phyloP scores from a whole-genome alignment of 192 early-diverging fungal genomes.

The Chytriomyces sp. region DNA sequence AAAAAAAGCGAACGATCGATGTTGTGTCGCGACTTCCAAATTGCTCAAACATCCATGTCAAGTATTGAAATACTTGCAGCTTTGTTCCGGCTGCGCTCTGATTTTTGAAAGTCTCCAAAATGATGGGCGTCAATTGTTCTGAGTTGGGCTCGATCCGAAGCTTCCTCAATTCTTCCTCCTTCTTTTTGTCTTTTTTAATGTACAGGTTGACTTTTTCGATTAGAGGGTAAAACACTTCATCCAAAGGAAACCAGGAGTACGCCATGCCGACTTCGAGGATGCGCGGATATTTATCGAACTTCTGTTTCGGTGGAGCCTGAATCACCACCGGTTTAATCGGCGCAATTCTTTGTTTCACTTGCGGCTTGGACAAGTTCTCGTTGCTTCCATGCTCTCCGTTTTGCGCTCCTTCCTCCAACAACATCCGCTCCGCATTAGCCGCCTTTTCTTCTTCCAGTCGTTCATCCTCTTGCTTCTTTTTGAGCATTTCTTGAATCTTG shows the following conservation, averaged over 20 bases:
- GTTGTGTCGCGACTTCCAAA: slow-evolving; percentile 45
- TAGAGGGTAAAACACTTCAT: slow-evolving; percentile 44
- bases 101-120: slow-evolving; percentile 23
- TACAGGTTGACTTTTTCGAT: slow-evolving; percentile 26
- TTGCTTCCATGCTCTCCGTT: slow-evolving; percentile 32
- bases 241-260: slow-evolving; percentile 54
- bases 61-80: slow-evolving; percentile 43
- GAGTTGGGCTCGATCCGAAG: slow-evolving; percentile 30
- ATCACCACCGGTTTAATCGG: slow-evolving; percentile 5
- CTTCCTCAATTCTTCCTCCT: slow-evolving; percentile 25
- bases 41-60: slow-evolving; percentile 51
- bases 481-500: slow-evolving; percentile 51
- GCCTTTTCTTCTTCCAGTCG: slow-evolving; percentile 40
- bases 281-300: slow-evolving; percentile 40
- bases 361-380: not conserved
- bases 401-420: not conserved
- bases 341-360: not conserved
- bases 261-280: slow-evolving; percentile 43
- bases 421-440: slow-evolving; percentile 12
- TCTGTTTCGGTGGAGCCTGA: slow-evolving; percentile 9
- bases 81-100: slow-evolving; percentile 12
- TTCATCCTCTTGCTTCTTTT: slow-evolving; percentile 36
- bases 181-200: slow-evolving; percentile 25
- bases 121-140: slow-evolving; percentile 33
- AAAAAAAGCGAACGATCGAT: slow-evolving; percentile 26